Evolutionary conservation across 2,329 filamentous ascomycete genomes (phyloP), one percentile per base, ranked within the genome.

Genomic region (Didymella pomorum): DNA sequence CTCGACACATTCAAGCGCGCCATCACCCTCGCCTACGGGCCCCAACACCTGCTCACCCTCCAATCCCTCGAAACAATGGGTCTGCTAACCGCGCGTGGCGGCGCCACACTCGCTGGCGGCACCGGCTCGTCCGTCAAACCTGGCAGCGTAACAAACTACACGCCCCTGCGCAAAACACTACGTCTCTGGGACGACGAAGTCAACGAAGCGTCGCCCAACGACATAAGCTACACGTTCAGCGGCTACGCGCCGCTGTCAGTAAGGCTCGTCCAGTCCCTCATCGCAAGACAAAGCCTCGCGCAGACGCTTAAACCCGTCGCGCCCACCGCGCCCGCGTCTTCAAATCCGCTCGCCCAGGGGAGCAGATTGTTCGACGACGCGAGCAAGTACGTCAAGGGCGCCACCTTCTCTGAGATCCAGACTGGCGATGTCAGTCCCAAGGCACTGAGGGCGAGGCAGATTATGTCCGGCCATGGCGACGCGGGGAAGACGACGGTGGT

Each of bases 141-240:
- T 12, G 74, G 75, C 23, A 65, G 65, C 21, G 71, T 76, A n/a
- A 97, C 93, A 11, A 97, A 98, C 75, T 99, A 97, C 79, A 89
- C 87, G 4, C 91, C 92, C 66, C 81, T 98, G 5, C 89, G 96
- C 53, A 96, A 95, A 75, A 88, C 89, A 60, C 85, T 99, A 14
- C 87, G 90, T 28, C 85, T 99, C 16, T 96, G 97, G 73, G 90
- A 97, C 55, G 95, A 99, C 74, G 95, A 98, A 74, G 94, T 99
- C 37, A 93, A 96, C 72, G 95, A 99, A 77, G 89, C 95, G 58
- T 90, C 96, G 45, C 95, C 95, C 2, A 91, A 95, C 70, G 95
- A 99, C 69, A 89, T 98, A 61, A 90, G 93, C n/a, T 99, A 99
- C 71, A 93, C 97, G 11, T 99, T 98, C 79, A 96, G 92, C 64